These are phyloP conservation scores for Curvularia sp. DNA, from an alignment of 2,329 filamentous ascomycete species.

Conservation along the genomic window DNA sequence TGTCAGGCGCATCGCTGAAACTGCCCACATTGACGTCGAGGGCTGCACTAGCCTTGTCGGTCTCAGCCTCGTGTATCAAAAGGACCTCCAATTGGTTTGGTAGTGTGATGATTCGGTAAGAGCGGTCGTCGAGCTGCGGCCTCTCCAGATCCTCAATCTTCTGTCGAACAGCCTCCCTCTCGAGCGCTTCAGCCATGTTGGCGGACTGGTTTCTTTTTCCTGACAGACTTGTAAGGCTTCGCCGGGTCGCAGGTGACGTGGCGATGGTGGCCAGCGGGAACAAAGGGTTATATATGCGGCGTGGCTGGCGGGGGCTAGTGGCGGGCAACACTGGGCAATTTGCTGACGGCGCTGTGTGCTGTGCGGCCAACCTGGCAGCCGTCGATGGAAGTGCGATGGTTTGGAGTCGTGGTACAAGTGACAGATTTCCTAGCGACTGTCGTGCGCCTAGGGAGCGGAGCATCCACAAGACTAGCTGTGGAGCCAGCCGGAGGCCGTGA, in stretches of 20 bases:
- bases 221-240: slow-evolving; percentile 17
- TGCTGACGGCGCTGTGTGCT: slow-evolving; percentile 25
- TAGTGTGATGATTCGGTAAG: slow-evolving; percentile 85
- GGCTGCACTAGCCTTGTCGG: slow-evolving; percentile 94
- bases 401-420: slow-evolving; percentile 26
- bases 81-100: slow-evolving; percentile 88
- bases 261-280: slow-evolving; percentile 21
- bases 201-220: slow-evolving; percentile 12
- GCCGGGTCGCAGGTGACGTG: slow-evolving; percentile 18
- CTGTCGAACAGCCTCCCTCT: slow-evolving; percentile 31
- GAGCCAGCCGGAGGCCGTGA: slow-evolving; percentile 16
- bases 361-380: slow-evolving; percentile 20
- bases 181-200: slow-evolving; percentile 43
- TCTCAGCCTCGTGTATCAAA: slow-evolving; percentile 90
- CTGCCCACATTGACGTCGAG: slow-evolving; percentile 96
- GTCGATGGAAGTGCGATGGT: slow-evolving; percentile 17
- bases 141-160: slow-evolving; percentile 74
- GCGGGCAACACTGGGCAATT: slow-evolving; percentile 24
- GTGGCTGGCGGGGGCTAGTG: slow-evolving; percentile 29
- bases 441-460: slow-evolving; percentile 22
- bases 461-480: slow-evolving; percentile 39
- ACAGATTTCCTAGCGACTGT: slow-evolving; percentile 34
- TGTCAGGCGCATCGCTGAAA: slow-evolving; percentile 88
- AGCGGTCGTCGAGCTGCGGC: slow-evolving; percentile 82
- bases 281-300: slow-evolving; percentile 29